These are phyloP conservation scores for Ophiostoma sp. DNA, from an alignment of 2,329 filamentous ascomycete species.

Conservation along the genomic window DNA sequence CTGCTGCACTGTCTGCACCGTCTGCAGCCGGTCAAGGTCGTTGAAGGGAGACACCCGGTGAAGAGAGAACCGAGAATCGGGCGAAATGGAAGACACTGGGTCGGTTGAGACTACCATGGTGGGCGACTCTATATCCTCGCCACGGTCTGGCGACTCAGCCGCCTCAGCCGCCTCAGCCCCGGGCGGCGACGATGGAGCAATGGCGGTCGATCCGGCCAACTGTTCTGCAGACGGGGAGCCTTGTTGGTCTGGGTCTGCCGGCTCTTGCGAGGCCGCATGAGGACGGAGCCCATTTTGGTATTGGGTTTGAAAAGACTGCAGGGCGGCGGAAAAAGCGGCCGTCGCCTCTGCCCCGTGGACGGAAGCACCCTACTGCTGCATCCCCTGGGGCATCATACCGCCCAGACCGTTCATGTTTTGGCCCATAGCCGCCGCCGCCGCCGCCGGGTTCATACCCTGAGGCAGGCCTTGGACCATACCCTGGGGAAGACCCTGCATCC, in stretches of 20 bases:
- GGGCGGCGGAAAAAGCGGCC: too few species aligned
- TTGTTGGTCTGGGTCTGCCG: too few species aligned
- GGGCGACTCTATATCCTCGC: neutral
- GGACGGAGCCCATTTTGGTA: too few species aligned
- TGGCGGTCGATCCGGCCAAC: too few species aligned
- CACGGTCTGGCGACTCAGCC: neutral
- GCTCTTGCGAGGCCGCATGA: too few species aligned
- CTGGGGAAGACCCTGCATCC: constrained; percentile 26
- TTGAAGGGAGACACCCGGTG: neutral
- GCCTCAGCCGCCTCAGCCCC: too few species aligned
- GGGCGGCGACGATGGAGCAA: too few species aligned
- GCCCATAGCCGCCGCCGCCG: constrained; percentile 14
- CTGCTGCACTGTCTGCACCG: too few species aligned
- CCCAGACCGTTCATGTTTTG: constrained; percentile 45
- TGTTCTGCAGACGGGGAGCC: too few species aligned
- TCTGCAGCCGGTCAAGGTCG: neutral
- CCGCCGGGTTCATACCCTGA: constrained; percentile 21
- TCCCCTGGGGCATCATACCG: constrained; percentile 56
- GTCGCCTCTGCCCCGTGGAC: too few species aligned
- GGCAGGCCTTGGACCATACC: constrained; percentile 24
- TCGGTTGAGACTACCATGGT: neutral
- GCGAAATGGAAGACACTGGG: neutral
- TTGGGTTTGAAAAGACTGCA: too few species aligned
- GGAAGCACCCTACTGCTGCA: constrained; percentile 26
- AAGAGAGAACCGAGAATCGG: neutral